Base-by-base conservation (phyloP, 1,284 basidiomycete species). In the Testicularia cyperi region DNA sequence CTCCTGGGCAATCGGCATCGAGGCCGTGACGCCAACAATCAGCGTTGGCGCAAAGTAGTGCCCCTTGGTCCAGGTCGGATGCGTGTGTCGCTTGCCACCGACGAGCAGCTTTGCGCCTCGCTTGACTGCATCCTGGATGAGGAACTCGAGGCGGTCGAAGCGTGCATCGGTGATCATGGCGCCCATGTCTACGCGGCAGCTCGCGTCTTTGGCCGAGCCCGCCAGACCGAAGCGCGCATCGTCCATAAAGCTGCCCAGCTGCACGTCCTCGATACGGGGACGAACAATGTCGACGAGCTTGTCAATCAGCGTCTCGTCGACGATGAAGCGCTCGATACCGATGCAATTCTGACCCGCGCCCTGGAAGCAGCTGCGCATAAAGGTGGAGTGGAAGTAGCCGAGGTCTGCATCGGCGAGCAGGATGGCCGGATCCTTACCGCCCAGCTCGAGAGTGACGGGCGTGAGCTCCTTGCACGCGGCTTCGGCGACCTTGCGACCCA, bases 281-380 rank as follows among this genome's bases (percentile, higher is more conserved):
- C 45, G 33, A 6, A 70, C 55, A 2, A 49, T 43, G 1, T 6
- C 31, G 61, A 87, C 82, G 38, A 98, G 83, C 6, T 84, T 81
- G 23, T 87, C 83, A 63, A 91, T 86, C 63, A 90, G 85, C 0
- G 81, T 81, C 0, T 80, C 75, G 65, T 90, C 89, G 24, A 97
- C 90, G 33, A 97, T 83, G 61, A 96, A 84, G 1, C 92, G 84
- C 77, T 98, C 94, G 49, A 94, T 88, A 21, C 92, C 71, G 27
- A 74, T 94, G 75, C 94, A 98, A 76, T 97, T 97, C 78, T 97
- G 94, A 14, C 94, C 94, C 30, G 83, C 83, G 54, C 90, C 90
- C 81, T 92, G 90, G 47, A 72, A 75, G 27, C 65, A 68, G 22
- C 68, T 63, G 20, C 71, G 57, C 52, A 75, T 44, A 18, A 69